phyloP scores from a whole-genome alignment of 768 basidiomycete genomes.

The Lepiota brunneoincarnata region DNA sequence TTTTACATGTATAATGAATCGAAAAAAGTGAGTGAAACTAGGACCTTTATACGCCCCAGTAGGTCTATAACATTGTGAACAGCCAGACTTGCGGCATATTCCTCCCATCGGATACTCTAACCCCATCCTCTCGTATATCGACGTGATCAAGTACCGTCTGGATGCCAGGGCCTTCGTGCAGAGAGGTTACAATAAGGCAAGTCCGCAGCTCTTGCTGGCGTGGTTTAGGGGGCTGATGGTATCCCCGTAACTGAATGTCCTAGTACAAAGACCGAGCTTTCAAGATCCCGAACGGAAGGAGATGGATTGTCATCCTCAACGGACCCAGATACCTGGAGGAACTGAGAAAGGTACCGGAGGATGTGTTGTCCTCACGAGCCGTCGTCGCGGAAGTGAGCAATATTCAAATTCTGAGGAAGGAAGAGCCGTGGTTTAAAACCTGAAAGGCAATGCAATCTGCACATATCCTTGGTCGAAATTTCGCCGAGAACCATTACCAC shows the following conservation, averaged over 20 bases:
- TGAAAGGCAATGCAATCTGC: constrained; percentile 20
- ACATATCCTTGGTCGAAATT: constrained; percentile 12
- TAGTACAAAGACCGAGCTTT: constrained; percentile 31
- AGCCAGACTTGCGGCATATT: constrained; percentile 21
- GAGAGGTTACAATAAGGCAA: constrained; percentile 32
- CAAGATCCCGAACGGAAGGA: constrained; percentile 39
- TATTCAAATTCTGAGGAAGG: constrained; percentile 2
- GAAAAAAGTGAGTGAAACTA: not conserved
- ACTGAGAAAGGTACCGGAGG: constrained; percentile 40
- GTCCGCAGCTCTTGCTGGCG: not conserved
- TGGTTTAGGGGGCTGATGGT: too few species aligned
- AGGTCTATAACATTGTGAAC: not conserved
- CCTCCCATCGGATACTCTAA: constrained; percentile 35
- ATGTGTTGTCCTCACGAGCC: constrained; percentile 35
- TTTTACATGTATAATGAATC: not conserved
- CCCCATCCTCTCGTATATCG: constrained; percentile 29
- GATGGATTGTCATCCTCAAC: constrained; percentile 45
- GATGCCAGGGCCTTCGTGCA: constrained; percentile 23
- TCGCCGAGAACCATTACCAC: constrained; percentile 31
- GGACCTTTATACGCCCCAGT: not conserved
- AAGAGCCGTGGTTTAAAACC: not conserved
- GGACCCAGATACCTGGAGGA: constrained; percentile 41
- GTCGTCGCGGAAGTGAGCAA: constrained; percentile 28
- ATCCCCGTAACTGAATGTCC: not conserved
- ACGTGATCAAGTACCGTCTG: constrained; percentile 23